Base-by-base conservation (phyloP, 1,284 basidiomycete species). In the Trametes hirsuta region DNA sequence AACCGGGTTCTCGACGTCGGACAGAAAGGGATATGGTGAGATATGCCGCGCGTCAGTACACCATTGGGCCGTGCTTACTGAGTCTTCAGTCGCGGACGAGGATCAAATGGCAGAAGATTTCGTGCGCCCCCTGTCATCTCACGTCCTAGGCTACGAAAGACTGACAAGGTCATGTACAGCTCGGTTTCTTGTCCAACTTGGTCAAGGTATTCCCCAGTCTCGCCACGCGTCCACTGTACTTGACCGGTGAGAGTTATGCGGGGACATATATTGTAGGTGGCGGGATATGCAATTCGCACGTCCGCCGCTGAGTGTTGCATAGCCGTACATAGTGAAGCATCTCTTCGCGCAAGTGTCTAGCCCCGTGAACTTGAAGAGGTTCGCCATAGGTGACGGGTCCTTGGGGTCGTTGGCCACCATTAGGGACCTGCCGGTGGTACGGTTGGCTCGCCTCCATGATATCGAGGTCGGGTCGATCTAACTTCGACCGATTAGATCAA, bases 71-170 rank as follows among this genome's bases (percentile, higher is more conserved):
- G n/a, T 48, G 24, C 6, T 4, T 15, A 30, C 30, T 8, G 30
- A 5, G 4, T 8, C 30, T 40, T 41, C 35, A 89, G 88, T 85
- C 57, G 74, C 77, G 25, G 80, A 85, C 59, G 86, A 90, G 69
- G 82, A 89, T 62, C 84, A 89, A 70, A 80, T 90, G 76, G 87
- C 80, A 3, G 65, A 74, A 52, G 88, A 90, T 69, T 90, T 90
- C 62, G 88, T 90, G 60, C 66, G 84, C 69, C 41, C 24, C 35
- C 14, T 5, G 21, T 5, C 4, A 4, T 15, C 2, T 36, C 25
- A 12, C n/a, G 47, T 34, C 40, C 1, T 18, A 18, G 18, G 42
- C 8, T 18, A 12, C 15, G 24, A 6, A 6, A n/a, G 3, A 44
- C 54, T 58, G 11, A 45, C 22, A n/a, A 4, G 6, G 11, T 8